Base-by-base conservation (phyloP, 352 stramenopile species). In the Thalassiosira exigua region DNA sequence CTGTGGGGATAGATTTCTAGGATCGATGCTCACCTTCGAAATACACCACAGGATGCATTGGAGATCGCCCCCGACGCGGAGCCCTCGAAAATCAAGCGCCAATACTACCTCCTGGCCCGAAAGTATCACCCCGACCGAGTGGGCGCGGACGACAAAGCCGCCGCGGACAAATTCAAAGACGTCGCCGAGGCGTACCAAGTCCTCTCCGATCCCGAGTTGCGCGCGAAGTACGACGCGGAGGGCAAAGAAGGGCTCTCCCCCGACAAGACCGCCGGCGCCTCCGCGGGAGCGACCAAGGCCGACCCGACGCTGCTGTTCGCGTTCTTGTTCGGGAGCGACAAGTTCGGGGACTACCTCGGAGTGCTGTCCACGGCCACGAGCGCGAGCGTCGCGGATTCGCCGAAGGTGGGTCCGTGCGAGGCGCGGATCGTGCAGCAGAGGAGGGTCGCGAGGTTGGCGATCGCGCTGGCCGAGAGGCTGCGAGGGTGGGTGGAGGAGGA, bases 281-380 rank as follows among this genome's bases (percentile, higher is more conserved):
- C 80, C 30, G 71, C 69, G 36, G 66, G 65, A 46, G 42, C 68
- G 12, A n/a, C 56, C n/a, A 77, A 88, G 14, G 69, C 93, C 36
- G 91, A 95, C 71, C 82, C 90, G 41, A 61, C 86, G 24, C 69
- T 94, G n/a, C 70, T 95, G 9, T 95, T 94, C 76, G 88, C 92
- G 33, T 95, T 95, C 76, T 85, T 96, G 48, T 96, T 96, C 84
- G 93, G 93, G 33, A 92, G 76, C 42, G 91, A 95, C 62, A 90
- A 94, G 64, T 96, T 96, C 62, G 80, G 89, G 51, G 66, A 91
- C 66, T 94, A 92, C 60, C 52, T 95, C 50, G 93, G 93, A 54
- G 74, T 89, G 22, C 72, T 95, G 30, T 85, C 92, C 7, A 86
- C 91, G 19, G 84, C 89, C 22, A 93, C 85, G 9, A 84, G 79